These are phyloP conservation scores for Aspergillus sp. DNA, from an alignment of 2,329 filamentous ascomycete genomes.

Conservation along the genomic window DNA sequence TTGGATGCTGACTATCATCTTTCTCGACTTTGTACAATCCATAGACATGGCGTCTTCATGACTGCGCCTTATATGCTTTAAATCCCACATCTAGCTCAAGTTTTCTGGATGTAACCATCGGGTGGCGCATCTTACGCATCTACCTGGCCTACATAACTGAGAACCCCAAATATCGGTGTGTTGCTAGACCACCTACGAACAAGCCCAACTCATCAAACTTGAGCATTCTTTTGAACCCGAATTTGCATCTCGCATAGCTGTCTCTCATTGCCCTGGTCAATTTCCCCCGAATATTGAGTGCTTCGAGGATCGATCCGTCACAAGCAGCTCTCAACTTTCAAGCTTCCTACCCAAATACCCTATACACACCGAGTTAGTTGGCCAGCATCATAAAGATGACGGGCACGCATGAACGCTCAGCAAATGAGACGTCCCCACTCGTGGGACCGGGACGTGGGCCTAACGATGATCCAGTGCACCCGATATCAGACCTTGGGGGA, in stretches of 20 bases:
- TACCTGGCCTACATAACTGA: background rate
- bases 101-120: background rate
- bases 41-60: background rate
- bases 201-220: background rate
- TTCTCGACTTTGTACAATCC: background rate
- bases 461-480: conserved; percentile 20
- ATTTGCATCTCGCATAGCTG: background rate
- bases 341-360: background rate
- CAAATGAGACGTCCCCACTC: conserved; percentile 30
- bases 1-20: background rate
- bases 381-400: conserved; percentile 11
- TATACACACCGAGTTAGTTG: background rate
- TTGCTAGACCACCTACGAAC: background rate
- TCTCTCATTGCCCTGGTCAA: background rate
- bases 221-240: background rate
- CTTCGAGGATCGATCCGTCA: background rate
- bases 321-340: background rate
- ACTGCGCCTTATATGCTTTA: background rate
- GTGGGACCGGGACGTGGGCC: conserved; percentile 23
- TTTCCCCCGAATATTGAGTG: background rate
- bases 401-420: conserved; percentile 15
- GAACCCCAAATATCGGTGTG: background rate
- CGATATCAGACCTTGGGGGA: conserved; percentile 15
- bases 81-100: background rate
- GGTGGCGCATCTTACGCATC: background rate